phyloP scores from a whole-genome alignment of 805 yeast genomes.

The Yarrowia hollandica region DNA sequence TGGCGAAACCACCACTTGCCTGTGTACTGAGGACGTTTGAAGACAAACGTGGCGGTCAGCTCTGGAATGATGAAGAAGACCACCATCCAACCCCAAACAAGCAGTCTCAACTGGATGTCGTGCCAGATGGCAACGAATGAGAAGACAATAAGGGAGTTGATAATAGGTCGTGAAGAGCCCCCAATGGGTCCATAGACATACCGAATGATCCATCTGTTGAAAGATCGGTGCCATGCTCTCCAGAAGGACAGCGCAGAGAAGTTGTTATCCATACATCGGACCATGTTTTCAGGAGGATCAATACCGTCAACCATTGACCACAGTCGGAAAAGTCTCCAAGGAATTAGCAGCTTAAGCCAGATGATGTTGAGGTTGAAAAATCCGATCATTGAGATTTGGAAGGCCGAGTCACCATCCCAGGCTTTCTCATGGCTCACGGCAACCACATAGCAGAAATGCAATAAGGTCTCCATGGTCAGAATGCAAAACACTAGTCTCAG shows the following conservation, averaged over 20 bases:
- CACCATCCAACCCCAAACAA: conserved; percentile 95
- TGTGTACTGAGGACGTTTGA: conserved; percentile 39
- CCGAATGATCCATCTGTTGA: conserved; percentile 83
- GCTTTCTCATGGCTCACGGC: conserved; percentile 89
- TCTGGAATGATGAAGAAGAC: conserved; percentile 89
- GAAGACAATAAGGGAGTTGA: conserved; percentile 82
- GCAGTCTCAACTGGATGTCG: conserved; percentile 81
- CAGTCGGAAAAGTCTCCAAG: conserved; percentile 92
- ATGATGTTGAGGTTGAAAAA: conserved; percentile 84
- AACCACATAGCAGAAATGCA: conserved; percentile 88
- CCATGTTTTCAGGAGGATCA: conserved; percentile 97
- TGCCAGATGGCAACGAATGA: conserved; percentile 98
- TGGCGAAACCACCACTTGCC: conserved; percentile 57
- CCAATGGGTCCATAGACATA: conserved; percentile 92
- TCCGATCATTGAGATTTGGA: conserved; percentile 93
- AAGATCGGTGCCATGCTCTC: conserved; percentile 98
- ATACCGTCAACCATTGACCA: conserved; percentile 93
- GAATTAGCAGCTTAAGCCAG: conserved; percentile 89
- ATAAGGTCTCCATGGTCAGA: conserved; percentile 80
- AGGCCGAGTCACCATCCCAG: conserved; percentile 86
- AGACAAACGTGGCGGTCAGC: conserved; percentile 54
- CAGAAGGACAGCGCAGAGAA: conserved; percentile 93
- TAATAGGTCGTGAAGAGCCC: conserved; percentile 67
- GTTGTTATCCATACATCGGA: conserved; percentile 92
- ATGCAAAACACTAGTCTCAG: conserved; percentile 70